phyloP scores from a whole-genome alignment of 2,329 filamentous ascomycete species.

The Colletotrichum cereale region DNA sequence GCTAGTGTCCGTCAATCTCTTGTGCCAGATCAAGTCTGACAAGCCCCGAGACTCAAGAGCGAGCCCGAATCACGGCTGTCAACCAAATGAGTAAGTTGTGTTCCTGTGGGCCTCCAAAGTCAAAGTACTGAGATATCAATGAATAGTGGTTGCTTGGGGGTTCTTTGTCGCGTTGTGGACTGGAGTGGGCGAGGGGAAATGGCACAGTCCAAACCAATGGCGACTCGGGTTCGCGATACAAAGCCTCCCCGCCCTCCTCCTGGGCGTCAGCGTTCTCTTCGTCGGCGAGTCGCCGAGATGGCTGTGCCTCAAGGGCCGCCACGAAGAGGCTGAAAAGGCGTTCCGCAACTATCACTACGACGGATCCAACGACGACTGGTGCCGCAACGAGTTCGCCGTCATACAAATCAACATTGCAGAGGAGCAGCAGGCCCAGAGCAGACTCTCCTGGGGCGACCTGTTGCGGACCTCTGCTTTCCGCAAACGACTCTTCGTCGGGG shows the following conservation, averaged over 20 bases:
- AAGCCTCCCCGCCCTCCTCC: conserved; percentile 50
- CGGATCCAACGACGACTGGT: conserved; percentile 54
- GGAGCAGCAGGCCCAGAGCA: conserved; percentile 46
- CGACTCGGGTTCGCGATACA: conserved; percentile 54
- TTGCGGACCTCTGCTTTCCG: conserved; percentile 51
- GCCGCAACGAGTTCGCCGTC: conserved; percentile 48
- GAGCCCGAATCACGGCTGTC: conserved; percentile 54
- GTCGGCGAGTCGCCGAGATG: conserved; percentile 53
- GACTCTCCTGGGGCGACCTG: conserved; percentile 50
- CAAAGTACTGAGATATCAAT: no score
- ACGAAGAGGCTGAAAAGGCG: conserved; percentile 51
- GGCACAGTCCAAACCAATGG: conserved; percentile 55
- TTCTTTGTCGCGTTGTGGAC: conserved; percentile 57
- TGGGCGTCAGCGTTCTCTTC: conserved; percentile 52
- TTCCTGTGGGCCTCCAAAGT: accelerated
- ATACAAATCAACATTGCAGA: conserved; percentile 54
- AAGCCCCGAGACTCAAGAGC: conserved; percentile 49
- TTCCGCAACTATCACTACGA: conserved; percentile 52
- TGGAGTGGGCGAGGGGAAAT: conserved; percentile 54
- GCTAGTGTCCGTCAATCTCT: background rate
- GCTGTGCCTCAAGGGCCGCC: conserved; percentile 51
- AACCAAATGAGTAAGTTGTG: conserved; percentile 55
- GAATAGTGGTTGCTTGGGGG: conserved; percentile 55
- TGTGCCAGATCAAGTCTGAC: background rate
- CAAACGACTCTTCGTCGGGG: conserved; percentile 53